Base-by-base conservation (phyloP, 2,329 filamentous ascomycete species). In the Tolypocladium paradoxum region DNA sequence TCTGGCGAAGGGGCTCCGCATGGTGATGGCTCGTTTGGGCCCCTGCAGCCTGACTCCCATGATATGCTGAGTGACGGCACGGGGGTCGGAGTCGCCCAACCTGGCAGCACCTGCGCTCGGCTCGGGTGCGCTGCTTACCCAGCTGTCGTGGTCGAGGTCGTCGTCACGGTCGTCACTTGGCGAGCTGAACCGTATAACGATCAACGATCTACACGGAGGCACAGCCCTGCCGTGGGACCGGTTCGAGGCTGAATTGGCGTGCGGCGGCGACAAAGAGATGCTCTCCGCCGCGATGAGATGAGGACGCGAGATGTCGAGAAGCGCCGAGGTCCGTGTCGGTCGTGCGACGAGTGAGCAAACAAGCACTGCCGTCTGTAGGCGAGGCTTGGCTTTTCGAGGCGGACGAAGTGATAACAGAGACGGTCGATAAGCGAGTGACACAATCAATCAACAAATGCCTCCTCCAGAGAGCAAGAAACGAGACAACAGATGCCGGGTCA, bases 1-100 rank as follows among this genome's bases (percentile, higher is more conserved):
- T 65, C 73, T 69, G 43, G 69, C 67, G 53, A 77, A 70, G 4
- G 75, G 72, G 58, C 74, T 76, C 56, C 76, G 70, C 73, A 77
- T 76, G 58, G 64, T 76, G 65, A 75, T 67, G 57, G 74, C 67
- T 58, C 69, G 74, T 48, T 58, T 55, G 24, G 72, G 60, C 54
- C 66, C 62, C 34, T 68, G 63, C 56, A 73, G 61, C 58, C 64
- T 70, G 52, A 66, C 67, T 64, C 70, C 71, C 70, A 74, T 68
- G 38, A 54, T 63, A 38, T 51, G 34, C 27, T 36, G 20, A 34
- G 38, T 31, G 22, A 38, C 33, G 34, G n/a, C 35, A 36, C 40
- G 36, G 40, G 40, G 16, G 14, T 7, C 11, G 24, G 24, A 29
- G 40, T 45, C 24, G 33, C 48, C 48, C 7, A 20, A 16, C 14